Percentiles rank a stretch among this genome's conserved stretches.
Conservation (phyloP, 257 asterid species). For the Rehmannia glutinosa region DNA sequence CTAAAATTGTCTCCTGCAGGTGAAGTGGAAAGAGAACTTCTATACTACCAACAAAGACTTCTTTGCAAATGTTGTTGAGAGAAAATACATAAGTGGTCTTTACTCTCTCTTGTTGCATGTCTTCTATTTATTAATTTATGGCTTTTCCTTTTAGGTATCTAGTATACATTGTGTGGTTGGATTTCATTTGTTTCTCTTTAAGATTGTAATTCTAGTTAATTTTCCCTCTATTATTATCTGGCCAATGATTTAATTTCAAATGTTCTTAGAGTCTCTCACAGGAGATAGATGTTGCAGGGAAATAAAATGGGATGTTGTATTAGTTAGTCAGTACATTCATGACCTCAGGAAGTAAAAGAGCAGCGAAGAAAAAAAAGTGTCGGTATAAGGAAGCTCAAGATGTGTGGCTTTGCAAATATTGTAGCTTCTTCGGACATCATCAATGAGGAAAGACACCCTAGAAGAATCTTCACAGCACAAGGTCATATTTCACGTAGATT, state of each 20-base stretch:
- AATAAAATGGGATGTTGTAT: slow-evolving; percentile 80
- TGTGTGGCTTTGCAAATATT: slow-evolving; percentile 93
- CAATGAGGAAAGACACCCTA: slow-evolving; percentile 72
- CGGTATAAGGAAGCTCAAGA: slow-evolving; percentile 97
- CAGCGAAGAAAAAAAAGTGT: slow-evolving; percentile 91
- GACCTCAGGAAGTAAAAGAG: slow-evolving; percentile 87
- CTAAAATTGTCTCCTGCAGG: slow-evolving; percentile 70
- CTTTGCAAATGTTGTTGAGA: slow-evolving; percentile 43
- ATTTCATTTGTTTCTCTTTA: neutral
- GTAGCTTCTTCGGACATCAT: slow-evolving; percentile 90
- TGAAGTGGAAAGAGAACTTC: slow-evolving; percentile 94
- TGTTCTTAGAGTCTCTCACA: slow-evolving; percentile 62
- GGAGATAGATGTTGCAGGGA: slow-evolving; percentile 64
- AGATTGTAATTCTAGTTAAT: neutral
- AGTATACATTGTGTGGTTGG: slow-evolving; percentile 9
- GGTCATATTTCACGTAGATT: slow-evolving; percentile 34
- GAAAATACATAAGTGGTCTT: slow-evolving; percentile 62
- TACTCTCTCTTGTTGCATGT: slow-evolving; percentile 23
- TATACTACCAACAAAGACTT: slow-evolving; percentile 70
- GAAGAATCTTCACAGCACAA: slow-evolving; percentile 65
- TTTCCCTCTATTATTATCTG: slow-evolving; percentile 17
- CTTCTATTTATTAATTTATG: neutral
- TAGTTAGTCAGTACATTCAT: slow-evolving; percentile 69
- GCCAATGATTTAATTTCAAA: slow-evolving; percentile 66
- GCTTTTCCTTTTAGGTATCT: neutral